phyloP scores from a whole-genome alignment of 257 asterid genomes.

The Solanum chilense region DNA sequence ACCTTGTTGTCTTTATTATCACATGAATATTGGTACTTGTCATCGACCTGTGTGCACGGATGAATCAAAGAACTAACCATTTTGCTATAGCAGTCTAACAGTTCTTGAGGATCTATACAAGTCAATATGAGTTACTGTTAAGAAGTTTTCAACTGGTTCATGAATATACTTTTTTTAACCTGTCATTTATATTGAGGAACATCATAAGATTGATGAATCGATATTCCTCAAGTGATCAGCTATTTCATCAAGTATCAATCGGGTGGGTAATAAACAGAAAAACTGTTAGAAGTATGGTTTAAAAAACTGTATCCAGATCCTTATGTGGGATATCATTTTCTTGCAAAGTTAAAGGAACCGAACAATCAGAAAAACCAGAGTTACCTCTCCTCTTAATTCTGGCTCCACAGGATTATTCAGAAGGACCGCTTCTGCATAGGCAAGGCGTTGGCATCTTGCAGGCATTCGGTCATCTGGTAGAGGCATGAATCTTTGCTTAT shows the following conservation, averaged over 20 bases:
- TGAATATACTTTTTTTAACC: not conserved
- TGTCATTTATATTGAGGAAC: not conserved
- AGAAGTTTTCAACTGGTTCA: not conserved
- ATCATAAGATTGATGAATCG: not conserved
- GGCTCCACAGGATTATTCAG: constrained; percentile 65
- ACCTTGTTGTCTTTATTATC: constrained; percentile 53
- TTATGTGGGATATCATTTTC: not conserved
- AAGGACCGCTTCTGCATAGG: constrained; percentile 67
- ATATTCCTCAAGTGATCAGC: not conserved
- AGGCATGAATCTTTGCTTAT: constrained; percentile 63
- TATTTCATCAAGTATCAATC: not conserved
- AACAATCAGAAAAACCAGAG: not conserved
- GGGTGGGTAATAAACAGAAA: not conserved
- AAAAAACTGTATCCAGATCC: not conserved
- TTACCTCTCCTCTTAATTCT: constrained; percentile 62
- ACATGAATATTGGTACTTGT: constrained; percentile 60
- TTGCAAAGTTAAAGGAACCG: not conserved
- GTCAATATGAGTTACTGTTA: not conserved
- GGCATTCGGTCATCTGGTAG: constrained; percentile 66
- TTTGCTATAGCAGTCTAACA: not conserved
- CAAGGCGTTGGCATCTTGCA: constrained; percentile 51
- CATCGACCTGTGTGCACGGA: constrained; percentile 47
- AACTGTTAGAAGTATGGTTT: not conserved
- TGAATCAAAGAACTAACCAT: not conserved
- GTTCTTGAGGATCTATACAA: not conserved